Base-by-base conservation (phyloP, 73 alveolate species). In the Paramecium sexaurelia region DNA sequence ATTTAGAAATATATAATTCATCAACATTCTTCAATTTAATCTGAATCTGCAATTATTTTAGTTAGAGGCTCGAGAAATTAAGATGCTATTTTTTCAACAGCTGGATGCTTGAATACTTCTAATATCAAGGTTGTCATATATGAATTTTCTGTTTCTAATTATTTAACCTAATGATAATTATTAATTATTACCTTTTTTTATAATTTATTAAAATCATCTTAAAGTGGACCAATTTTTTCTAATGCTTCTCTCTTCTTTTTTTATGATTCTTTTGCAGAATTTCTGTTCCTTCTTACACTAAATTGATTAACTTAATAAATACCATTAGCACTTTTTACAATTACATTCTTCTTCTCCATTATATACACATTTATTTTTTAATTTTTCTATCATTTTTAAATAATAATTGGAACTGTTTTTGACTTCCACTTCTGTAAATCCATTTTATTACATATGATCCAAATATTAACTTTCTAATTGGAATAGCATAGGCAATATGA, bases 211-310 rank as follows among this genome's bases (percentile, higher is more conserved):
- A 22, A 22, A n/a, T 88, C 41, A 39, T 88, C 94, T 45, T 68
- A 57, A 22, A 88, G 57, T 1, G 94, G 94, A 22, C 94, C 94
- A 10, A 88, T 43, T 61, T 88, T 41, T 45, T 88, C 83, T 19
- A 88, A 71, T 0, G 94, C 94, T 37, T 88, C 94, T 69, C 91
- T 88, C 29, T 88, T 88, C 90, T 88, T 88, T 71, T 88, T 88
- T 51, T 88, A 29, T 13, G 94, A 88, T 51, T 88, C 94, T 27
- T 88, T 88, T 24, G 94, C 94, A 35, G 94, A 88, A 71, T 88
- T 88, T 88, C 94, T 88, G 41, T 88, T 88, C 43, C 94, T 88
- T 69, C 94, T 88, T 33, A 88, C 71, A 26, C 94, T 88, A 88
- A 15, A 1, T 17, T 15, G 9, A 19, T 10, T 69, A 13, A 27